These are phyloP conservation scores for Tulasnella sp. DNA, from an alignment of 768 basidiomycete genomes.

Conservation along the genomic window DNA sequence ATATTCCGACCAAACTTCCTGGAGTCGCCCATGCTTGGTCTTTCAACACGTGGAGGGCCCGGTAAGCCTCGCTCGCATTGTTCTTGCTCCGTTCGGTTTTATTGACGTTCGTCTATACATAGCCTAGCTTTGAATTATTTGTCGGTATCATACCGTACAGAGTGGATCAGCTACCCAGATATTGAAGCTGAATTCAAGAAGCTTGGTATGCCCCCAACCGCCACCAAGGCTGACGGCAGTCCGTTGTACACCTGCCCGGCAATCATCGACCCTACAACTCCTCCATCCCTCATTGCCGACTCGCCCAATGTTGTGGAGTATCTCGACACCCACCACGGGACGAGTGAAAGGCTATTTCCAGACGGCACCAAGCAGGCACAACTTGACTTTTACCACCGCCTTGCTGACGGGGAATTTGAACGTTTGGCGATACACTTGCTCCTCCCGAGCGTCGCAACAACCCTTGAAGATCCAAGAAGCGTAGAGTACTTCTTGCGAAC, in stretches of 20 bases:
- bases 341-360: conserved; percentile 43
- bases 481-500: conserved; percentile 1
- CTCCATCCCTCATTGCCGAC: neutral
- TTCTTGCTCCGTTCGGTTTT: neutral
- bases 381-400: conserved; percentile 40
- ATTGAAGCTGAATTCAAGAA: conserved; percentile 42
- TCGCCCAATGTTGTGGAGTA: neutral
- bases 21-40: neutral
- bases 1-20: conserved; percentile 9
- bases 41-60: conserved; percentile 13
- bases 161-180: conserved; percentile 58
- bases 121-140: conserved; percentile 69
- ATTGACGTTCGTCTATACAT: neutral
- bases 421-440: conserved; percentile 34
- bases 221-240: conserved; percentile 20
- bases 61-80: neutral
- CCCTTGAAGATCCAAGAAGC: neutral
- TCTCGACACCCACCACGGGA: neutral
- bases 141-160: conserved; percentile 52
- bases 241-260: conserved; percentile 23
- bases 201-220: conserved; percentile 2
- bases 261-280: neutral
- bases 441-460: conserved; percentile 40
- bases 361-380: conserved; percentile 59
- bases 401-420: neutral